Evolutionary conservation across 345 rosid species (phyloP).

Genomic region (Brassica napus): Da-Ae NC_063438.1:7524501-7525000

Average conservation of each 20-base stretch:
- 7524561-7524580: neutral
- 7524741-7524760: conserved; percentile 20
- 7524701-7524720: conserved; percentile 13
- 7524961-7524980: conserved; percentile 15
- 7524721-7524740: conserved; percentile 22
- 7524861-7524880: conserved; percentile 47
- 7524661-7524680: neutral
- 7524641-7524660: too few relatives aligned
- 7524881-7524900: conserved; percentile 36
- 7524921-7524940: conserved; percentile 21
- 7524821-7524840: conserved; percentile 36
- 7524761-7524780: conserved; percentile 35
- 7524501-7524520: neutral
- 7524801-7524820: conserved; percentile 29
- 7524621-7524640: neutral
- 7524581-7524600: neutral
- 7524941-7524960: conserved; percentile 22
- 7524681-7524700: conserved; percentile 11
- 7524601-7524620: neutral
- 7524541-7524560: neutral
- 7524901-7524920: conserved; percentile 34
- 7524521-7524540: neutral
- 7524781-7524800: conserved; percentile 34
- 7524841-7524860: conserved; percentile 38
- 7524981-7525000: conserved; percentile 1